Base-by-base conservation (phyloP, 1,284 basidiomycete species). In the Moesziomyces parantarcticus region DNA sequence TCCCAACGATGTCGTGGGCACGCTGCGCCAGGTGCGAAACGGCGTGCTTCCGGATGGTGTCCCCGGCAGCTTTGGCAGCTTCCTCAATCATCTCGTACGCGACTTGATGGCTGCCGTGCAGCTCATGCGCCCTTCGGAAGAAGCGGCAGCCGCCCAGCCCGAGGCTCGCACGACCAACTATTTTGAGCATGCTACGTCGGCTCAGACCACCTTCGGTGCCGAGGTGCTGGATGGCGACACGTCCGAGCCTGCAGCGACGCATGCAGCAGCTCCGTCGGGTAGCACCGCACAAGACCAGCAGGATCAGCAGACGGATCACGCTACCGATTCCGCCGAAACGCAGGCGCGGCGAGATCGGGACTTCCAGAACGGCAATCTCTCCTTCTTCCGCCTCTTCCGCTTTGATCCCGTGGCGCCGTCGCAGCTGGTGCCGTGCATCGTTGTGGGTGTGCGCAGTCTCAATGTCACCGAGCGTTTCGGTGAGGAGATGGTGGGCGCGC, bases 301-400 rank as follows among this genome's bases (percentile, higher is more conserved):
- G 41, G 40, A 41, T 11, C 36, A 48, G 29, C 50, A 53, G 10
- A 5, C 41, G 4, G 21, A 21, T 10, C 2, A 26, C 6, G 49
- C 26, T n/a, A 45, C 41, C 39, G 63, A 54, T 14, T 54, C 64
- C 23, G 40, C 53, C 25, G 73, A 73, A 44, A 56, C 67, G 29
- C 57, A 60, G 25, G 64, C 54, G 4, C 58, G 79, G 34, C 58
- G 79, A 8, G 58, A 76, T 13, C 51, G 67, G 21, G 80, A 82
- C 43, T 53, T 82, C 36, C 64, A 76, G 55, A 58, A 64, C 23
- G 80, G 78, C 25, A 76, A 81, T 39, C 64, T 83, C 7, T 75
- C 77, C 20, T 83, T 83, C 58, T 83, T 79, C 76, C 80, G 81
- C 7, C 62, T 81, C 25, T 81, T 77, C 70, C 69, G 79, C 9